Evolutionary conservation across 2,329 filamentous ascomycete genomes (phyloP).

Genomic region (Colletotrichum spaethianum): DNA sequence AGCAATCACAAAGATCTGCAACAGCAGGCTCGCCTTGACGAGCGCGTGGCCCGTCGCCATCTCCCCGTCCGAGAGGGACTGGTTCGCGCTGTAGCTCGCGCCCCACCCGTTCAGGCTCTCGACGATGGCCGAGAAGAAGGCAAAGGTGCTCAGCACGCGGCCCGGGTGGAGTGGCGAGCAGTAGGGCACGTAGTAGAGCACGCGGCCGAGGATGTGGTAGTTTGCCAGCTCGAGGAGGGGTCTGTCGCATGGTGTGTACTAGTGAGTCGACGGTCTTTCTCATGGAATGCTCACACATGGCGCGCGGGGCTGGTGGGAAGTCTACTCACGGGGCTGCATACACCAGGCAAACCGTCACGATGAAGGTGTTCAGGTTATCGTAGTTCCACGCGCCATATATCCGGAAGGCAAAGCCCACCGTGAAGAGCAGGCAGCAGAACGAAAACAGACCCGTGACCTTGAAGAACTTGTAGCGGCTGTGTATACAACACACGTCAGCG

Average conservation of each 20-base stretch:
- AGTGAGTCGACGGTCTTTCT: background rate
- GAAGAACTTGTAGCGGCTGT: conserved; percentile 70
- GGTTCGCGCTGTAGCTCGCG: conserved; percentile 63
- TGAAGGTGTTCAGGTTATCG: conserved; percentile 49
- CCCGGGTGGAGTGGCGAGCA: conserved; percentile 66
- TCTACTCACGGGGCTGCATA: conserved; percentile 52
- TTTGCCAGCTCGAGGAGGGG: conserved; percentile 73
- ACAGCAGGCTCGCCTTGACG: conserved; percentile 64
- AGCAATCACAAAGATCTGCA: conserved; percentile 68
- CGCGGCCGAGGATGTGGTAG: conserved; percentile 72
- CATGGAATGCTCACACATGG: background rate
- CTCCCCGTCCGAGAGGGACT: conserved; percentile 53
- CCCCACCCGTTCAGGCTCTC: conserved; percentile 65
- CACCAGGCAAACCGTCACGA: conserved; percentile 52
- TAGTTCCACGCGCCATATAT: conserved; percentile 51
- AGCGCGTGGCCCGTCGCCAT: conserved; percentile 61
- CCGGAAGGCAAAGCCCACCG: conserved; percentile 66
- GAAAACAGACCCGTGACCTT: conserved; percentile 68
- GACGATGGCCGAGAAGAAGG: conserved; percentile 61
- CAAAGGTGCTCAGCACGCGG: conserved; percentile 62
- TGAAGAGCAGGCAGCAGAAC: conserved; percentile 68
- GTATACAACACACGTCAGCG: background rate
- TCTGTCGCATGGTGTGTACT: conserved; percentile 46
- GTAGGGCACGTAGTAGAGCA: conserved; percentile 73
- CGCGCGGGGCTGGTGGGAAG: background rate